Percentiles rank a stretch among this genome's conserved stretches.
Evolutionary conservation across 495 filamentous ascomycete genomes (phyloP).

Genomic region (Diplogelasinospora grovesii): DNA sequence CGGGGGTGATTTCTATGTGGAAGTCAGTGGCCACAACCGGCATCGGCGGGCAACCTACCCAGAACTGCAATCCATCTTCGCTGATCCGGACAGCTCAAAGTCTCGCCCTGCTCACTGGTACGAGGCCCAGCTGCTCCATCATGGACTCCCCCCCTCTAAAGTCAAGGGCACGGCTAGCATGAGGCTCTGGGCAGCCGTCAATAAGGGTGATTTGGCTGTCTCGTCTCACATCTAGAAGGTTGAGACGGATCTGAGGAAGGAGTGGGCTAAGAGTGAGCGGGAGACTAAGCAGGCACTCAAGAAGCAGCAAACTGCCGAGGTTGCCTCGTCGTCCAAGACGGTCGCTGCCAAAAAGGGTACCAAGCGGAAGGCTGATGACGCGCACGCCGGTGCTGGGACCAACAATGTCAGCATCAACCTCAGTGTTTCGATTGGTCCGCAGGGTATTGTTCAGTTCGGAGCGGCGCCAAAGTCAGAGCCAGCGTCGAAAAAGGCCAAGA

Average conservation of each 20-base stretch:
- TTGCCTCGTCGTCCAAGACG: constrained; percentile 1
- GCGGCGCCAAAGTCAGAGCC: not conserved
- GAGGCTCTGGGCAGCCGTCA: constrained; percentile 47
- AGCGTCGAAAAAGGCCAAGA: constrained; percentile 14
- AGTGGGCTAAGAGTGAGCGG: constrained; percentile 40
- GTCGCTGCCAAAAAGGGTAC: not conserved
- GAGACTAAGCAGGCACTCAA: constrained; percentile 37
- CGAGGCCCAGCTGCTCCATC: constrained; percentile 53
- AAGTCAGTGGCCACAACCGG: constrained; percentile 39
- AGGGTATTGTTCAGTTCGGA: constrained; percentile 5
- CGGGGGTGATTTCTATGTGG: constrained; percentile 41
- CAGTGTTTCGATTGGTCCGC: constrained; percentile 6
- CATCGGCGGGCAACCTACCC: constrained; percentile 43
- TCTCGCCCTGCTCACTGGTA: constrained; percentile 51
- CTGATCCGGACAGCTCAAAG: constrained; percentile 24
- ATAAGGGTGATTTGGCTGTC: constrained; percentile 35
- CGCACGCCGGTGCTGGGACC: not conserved
- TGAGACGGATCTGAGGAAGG: constrained; percentile 48
- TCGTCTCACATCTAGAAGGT: constrained; percentile 35
- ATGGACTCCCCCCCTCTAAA: constrained; percentile 47
- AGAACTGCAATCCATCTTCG: constrained; percentile 42
- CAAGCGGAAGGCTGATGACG: constrained; percentile 31
- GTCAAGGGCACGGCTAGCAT: constrained; percentile 51
- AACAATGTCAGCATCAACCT: constrained; percentile 13
- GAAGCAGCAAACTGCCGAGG: constrained; percentile 5